A percentile compares a stretch with the other conserved stretches of the same genome.
phyloP scores from a whole-genome alignment of 169 alveolate genomes.

The Haemoproteus tartakovskyi region DNA sequence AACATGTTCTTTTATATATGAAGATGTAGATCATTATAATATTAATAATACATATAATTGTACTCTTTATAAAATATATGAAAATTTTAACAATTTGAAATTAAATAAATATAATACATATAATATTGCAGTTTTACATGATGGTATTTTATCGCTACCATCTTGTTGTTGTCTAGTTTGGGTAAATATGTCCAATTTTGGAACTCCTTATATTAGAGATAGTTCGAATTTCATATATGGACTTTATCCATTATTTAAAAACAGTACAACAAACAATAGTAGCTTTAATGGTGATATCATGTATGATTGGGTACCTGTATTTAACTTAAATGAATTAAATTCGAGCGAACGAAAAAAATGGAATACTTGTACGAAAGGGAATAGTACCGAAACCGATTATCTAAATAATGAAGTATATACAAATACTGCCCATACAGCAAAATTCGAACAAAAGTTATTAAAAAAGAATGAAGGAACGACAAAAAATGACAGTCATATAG shows the following conservation, averaged over 20 bases:
- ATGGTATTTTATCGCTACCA: slow-evolving; percentile 53
- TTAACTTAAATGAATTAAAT: slow-evolving; percentile 30
- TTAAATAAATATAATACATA: slow-evolving; percentile 51
- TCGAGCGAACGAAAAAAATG: background rate
- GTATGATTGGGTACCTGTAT: slow-evolving; percentile 66
- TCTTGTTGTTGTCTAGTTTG: slow-evolving; percentile 54
- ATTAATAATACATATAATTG: slow-evolving; percentile 55
- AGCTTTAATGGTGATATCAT: slow-evolving; percentile 29
- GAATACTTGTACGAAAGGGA: background rate
- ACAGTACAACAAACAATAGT: no score
- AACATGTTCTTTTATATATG: slow-evolving; percentile 50
- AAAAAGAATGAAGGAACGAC: background rate
- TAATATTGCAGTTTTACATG: slow-evolving; percentile 49
- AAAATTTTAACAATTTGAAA: slow-evolving; percentile 55
- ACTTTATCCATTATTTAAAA: slow-evolving; percentile 55
- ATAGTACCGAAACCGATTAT: no score
- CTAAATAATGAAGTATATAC: background rate
- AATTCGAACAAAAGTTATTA: background rate
- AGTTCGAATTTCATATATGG: slow-evolving; percentile 60
- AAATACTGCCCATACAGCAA: background rate
- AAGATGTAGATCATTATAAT: slow-evolving; percentile 23
- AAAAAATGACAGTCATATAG: background rate
- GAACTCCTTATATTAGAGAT: slow-evolving; percentile 52
- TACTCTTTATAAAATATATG: slow-evolving; percentile 54
- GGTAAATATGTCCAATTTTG: slow-evolving; percentile 62